Percentiles rank a stretch among this genome's conserved stretches.
Evolutionary conservation across 805 yeast genomes (phyloP).

Genomic region (Candida rishiriensis): DNA sequence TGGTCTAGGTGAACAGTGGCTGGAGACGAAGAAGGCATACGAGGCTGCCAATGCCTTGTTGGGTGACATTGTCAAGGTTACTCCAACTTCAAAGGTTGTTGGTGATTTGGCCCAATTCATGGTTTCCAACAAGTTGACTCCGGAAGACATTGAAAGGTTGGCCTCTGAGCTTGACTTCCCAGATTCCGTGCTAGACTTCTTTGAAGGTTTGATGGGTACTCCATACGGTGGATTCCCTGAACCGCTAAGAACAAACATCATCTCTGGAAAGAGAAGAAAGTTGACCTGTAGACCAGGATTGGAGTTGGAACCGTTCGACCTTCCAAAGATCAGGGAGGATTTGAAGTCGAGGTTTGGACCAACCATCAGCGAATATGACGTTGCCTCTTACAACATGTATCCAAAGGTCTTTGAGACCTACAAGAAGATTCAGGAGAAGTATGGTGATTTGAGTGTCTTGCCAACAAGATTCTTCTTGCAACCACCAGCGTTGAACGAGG

Average conservation of each 20-base stretch:
- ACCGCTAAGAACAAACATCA: slow-evolving; percentile 88
- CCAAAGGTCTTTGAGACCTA: slow-evolving; percentile 94
- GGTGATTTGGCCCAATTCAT: slow-evolving; percentile 99
- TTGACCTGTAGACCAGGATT: slow-evolving; percentile 90
- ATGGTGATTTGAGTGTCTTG: slow-evolving; percentile 88
- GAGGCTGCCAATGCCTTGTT: slow-evolving; percentile 83
- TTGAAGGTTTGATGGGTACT: slow-evolving; percentile 98
- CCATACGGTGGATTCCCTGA: slow-evolving; percentile 99
- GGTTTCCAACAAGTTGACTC: slow-evolving; percentile 88
- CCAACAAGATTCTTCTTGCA: slow-evolving; percentile 91
- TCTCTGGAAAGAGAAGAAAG: slow-evolving; percentile 89
- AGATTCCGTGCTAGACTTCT: slow-evolving; percentile 94
- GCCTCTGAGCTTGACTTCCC: slow-evolving; percentile 97
- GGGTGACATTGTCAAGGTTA: slow-evolving; percentile 97
- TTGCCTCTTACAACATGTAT: slow-evolving; percentile 96
- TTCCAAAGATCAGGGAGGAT: slow-evolving; percentile 67
- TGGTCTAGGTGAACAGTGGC: slow-evolving; percentile 96
- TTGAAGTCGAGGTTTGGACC: slow-evolving; percentile 73
- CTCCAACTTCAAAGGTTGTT: slow-evolving; percentile 99
- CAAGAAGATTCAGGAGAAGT: slow-evolving; percentile 67
- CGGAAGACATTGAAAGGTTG: slow-evolving; percentile 81
- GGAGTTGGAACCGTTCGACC: slow-evolving; percentile 78
- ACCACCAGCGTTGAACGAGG: slow-evolving; percentile 84
- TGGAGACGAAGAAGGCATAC: slow-evolving; percentile 91
- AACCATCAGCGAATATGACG: slow-evolving; percentile 73